Evolutionary conservation across 352 stramenopile species (phyloP), one percentile per base, ranked within the genome.

Genomic region (Phytophthora tentaculata): DNA sequence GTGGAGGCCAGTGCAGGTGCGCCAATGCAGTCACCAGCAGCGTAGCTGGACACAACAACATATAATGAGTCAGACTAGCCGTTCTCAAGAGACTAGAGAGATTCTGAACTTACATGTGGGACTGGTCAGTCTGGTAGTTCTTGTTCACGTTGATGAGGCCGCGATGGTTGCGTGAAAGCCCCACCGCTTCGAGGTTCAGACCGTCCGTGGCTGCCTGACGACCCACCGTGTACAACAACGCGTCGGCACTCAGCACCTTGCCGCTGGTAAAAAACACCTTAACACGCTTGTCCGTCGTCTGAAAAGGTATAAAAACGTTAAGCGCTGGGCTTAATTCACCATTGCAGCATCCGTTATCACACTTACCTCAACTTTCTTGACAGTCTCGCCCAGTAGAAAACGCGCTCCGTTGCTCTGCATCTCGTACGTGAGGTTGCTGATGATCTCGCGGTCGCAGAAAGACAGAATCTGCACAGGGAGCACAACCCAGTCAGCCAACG

Each of bases 371-470:
- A 94, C 80, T 52, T 76, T 82, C 59, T 91, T 76, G 54, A 95
- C 83, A 10, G 76, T 92, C 62, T 97, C 90, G 26, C 84, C 84
- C 0, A 96, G 70, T 37, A 96, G 59, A 56, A 97, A 97, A 13
- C 90, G 89, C 19, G 88, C 87, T 22, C 90, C 90, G 39, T 95
- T 96, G 70, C 81, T 91, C 20, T 91, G 84, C 90, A 97, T 97
- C 61, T 94, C 88, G 71, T 96, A 94, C 72, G 80, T 91, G 56
- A 97, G 86, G 58, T 86, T 90, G 48, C 86, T 89, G 53, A 95
- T 89, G 70, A 96, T 92, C 63, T 97, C 90, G 24, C 79, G 58
- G 74, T 97, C 90, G 44, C 83, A 92, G 62, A 97, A 97, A 28
- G 81, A 87, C 66, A 97, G 58, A 41, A 94, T 91, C 81, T 92